These are phyloP conservation scores for Penicillium alfredii DNA, from an alignment of 495 filamentous ascomycete species.

Conservation along the genomic window DNA sequence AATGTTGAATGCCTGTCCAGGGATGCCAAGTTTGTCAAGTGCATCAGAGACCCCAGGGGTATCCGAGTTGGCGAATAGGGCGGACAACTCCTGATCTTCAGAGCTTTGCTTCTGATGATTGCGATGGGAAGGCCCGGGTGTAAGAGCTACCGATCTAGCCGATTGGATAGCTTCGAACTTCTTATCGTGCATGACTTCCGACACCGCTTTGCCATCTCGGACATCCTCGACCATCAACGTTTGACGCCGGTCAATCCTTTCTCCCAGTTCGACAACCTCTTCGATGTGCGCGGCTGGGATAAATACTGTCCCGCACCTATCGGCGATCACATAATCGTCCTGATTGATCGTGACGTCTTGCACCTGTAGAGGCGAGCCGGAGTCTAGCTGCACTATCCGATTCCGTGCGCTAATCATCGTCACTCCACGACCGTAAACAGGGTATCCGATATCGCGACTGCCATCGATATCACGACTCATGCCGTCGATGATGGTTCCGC, in stretches of 20 bases:
- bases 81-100: conserved; percentile 16
- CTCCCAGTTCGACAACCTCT: conserved; percentile 10
- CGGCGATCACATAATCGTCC: conserved; percentile 20
- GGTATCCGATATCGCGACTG: conserved; percentile 11
- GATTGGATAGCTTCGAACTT: conserved; percentile 15
- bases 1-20: conserved; percentile 15
- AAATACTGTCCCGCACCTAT: conserved; percentile 16
- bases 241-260: conserved; percentile 14
- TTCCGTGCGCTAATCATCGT: conserved; percentile 19
- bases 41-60: conserved; percentile 21
- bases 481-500: conserved; percentile 22
- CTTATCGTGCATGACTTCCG: conserved; percentile 18
- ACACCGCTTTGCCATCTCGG: conserved; percentile 10
- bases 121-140: background rate
- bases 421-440: conserved; percentile 18
- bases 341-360: conserved; percentile 14
- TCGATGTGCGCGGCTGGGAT: conserved; percentile 13
- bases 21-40: conserved; percentile 21
- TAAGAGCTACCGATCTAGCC: background rate
- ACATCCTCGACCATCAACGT: conserved; percentile 13
- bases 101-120: conserved; percentile 6
- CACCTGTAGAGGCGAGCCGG: conserved; percentile 11
- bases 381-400: conserved; percentile 13
- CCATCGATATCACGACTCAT: conserved; percentile 21
- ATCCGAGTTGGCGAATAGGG: conserved; percentile 17